Percentiles rank a stretch among this genome's conserved stretches.
These are phyloP conservation scores for Phialophora macrospora DNA, from an alignment of 2,329 filamentous ascomycete genomes.

Conservation along the genomic window DNA sequence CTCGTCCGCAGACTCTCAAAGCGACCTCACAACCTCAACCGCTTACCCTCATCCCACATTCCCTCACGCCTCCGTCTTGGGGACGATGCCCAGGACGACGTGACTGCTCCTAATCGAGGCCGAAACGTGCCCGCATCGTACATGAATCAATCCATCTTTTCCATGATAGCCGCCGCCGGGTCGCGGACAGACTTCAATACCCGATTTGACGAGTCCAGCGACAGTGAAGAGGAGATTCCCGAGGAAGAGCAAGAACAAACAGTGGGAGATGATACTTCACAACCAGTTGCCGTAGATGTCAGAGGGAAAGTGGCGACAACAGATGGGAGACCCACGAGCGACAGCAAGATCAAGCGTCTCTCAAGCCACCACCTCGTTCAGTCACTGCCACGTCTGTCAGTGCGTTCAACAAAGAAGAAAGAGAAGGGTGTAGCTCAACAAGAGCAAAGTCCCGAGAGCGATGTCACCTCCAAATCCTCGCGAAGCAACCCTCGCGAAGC, in stretches of 20 bases:
- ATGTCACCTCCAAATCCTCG: conserved; percentile 30
- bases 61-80: conserved; percentile 64
- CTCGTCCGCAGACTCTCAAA: conserved; percentile 50
- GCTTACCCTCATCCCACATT: conserved; percentile 56
- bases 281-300: conserved; percentile 4
- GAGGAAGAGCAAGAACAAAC: conserved; percentile 26
- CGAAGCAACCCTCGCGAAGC: conserved; percentile 57
- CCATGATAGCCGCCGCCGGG: conserved; percentile 85
- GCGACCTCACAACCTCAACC: conserved; percentile 49
- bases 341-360: conserved; percentile 31
- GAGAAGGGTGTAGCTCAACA: conserved; percentile 15
- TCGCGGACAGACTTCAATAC: conserved; percentile 81
- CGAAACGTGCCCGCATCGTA: conserved; percentile 58
- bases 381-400: conserved; percentile 65
- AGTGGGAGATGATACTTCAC: conserved; percentile 3
- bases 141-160: conserved; percentile 94
- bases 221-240: conserved; percentile 66
- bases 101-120: conserved; percentile 58
- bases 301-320: conserved; percentile 1
- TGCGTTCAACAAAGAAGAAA: conserved; percentile 35
- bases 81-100: conserved; percentile 65
- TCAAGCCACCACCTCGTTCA: conserved; percentile 65
- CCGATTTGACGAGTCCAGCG: conserved; percentile 81
- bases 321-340: conserved; percentile 13
- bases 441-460: conserved; percentile 30